Percentiles rank a stretch among this genome's conserved stretches.
These are phyloP conservation scores for Candida nemodendra DNA, from an alignment of 805 yeast species.

Conservation along the genomic window DNA sequence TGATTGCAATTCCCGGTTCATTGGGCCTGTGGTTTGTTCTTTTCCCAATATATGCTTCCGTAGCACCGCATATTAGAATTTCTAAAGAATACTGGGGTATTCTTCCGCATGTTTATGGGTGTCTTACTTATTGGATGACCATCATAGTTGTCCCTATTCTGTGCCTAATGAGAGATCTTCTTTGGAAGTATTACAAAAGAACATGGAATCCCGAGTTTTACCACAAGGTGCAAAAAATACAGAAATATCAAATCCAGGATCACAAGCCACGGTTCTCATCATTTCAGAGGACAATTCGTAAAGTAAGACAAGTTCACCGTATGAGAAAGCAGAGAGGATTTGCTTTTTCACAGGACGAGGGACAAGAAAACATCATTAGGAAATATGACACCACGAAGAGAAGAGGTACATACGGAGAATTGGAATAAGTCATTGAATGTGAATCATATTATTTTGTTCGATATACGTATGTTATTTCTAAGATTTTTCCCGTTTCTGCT, in stretches of 20 bases:
- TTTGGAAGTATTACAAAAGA: conserved; percentile 93
- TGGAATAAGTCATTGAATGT: conserved; percentile 23
- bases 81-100: conserved; percentile 86
- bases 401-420: conserved; percentile 36
- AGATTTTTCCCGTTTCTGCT: no score
- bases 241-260: conserved; percentile 89
- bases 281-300: conserved; percentile 94
- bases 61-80: conserved; percentile 81
- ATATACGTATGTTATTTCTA: no score
- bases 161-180: conserved; percentile 81
- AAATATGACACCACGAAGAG: conserved; percentile 92
- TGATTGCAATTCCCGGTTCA: conserved; percentile 94
- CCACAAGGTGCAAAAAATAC: conserved; percentile 95
- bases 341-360: conserved; percentile 95
- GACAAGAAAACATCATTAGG: conserved; percentile 86
- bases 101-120: conserved; percentile 69
- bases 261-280: conserved; percentile 95
- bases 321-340: conserved; percentile 98
- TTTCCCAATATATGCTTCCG: conserved; percentile 81
- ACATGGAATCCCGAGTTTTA: conserved; percentile 89
- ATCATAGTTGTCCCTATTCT: conserved; percentile 70
- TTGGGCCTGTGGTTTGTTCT: conserved; percentile 77
- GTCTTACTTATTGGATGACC: conserved; percentile 81
- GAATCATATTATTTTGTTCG: no score
- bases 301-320: conserved; percentile 96